A percentile compares a stretch with the other conserved stretches of the same genome.
Evolutionary conservation across 192 early-diverging fungal species (phyloP).

Genomic region (Backusella tuberculispora): DNA sequence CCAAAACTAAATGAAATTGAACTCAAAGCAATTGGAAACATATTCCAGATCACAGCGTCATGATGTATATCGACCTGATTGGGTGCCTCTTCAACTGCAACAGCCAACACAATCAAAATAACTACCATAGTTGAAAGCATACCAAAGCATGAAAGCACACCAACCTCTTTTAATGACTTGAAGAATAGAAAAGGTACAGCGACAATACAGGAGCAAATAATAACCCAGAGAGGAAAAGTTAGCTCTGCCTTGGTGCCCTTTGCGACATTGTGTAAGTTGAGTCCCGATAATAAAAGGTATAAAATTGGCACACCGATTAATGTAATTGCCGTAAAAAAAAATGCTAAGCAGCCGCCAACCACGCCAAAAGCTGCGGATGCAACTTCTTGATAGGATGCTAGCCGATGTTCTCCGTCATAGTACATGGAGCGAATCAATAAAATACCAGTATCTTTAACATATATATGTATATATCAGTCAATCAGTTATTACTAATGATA

Average conservation of each 20-base stretch:
- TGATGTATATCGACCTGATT: conserved; percentile 45
- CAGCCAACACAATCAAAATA: conserved; percentile 70
- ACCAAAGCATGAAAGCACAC: conserved; percentile 56
- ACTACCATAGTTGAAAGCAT: conserved; percentile 72
- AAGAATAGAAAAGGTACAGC: conserved; percentile 74
- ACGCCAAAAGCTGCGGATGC: conserved; percentile 75
- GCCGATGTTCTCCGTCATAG: conserved; percentile 64
- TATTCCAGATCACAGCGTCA: conserved; percentile 59
- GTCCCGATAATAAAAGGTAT: conserved; percentile 76
- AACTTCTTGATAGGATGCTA: conserved; percentile 71
- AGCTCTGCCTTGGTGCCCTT: conserved; percentile 44
- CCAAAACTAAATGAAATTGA: conserved; percentile 56
- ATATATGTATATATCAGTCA: conserved; percentile 8
- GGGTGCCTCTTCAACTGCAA: conserved; percentile 51
- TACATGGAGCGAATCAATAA: conserved; percentile 81
- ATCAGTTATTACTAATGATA: background rate
- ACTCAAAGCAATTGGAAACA: conserved; percentile 76
- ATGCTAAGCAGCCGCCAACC: conserved; percentile 61
- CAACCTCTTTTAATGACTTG: conserved; percentile 80
- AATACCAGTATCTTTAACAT: conserved; percentile 58
- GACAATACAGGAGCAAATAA: conserved; percentile 61
- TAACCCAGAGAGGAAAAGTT: conserved; percentile 64
- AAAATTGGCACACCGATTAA: conserved; percentile 72
- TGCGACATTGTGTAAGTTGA: conserved; percentile 67
- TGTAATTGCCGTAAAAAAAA: conserved; percentile 66